Evolutionary conservation across 139 green algal species (phyloP), one percentile per base, ranked within the genome.

Genomic region (Chlorella sp.): DNA sequence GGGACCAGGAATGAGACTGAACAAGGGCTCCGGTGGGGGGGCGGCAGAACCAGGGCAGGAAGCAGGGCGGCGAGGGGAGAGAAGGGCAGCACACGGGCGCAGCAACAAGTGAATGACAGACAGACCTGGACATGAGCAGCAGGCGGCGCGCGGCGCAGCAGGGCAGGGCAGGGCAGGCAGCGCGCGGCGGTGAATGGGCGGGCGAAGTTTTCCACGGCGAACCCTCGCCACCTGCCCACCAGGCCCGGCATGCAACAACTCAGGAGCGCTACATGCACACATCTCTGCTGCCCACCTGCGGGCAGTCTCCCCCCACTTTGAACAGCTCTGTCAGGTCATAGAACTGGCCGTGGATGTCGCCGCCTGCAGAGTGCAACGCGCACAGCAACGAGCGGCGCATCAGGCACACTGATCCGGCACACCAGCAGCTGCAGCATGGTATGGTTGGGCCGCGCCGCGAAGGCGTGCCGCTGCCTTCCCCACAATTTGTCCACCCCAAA

Each of bases 291-390:
- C 79, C 3, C 81, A 92, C 89, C 89, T 91, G 69, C 32, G 98
- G 98, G 86, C 97, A 99, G 87, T 99, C 98, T 5, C 98, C 98
- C 19, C 98, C 98, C 18, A 99, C 97, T 88, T 98, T 97, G 90
- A 99, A 99, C 28, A 99, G 96, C 96, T 99, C 98, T 91, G 97
- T 97, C 15, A 99, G 92, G 93, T 99, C 98, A 82, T 98, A 99
- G 89, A 99, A 99, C 92, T 99, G 97, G 22, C 97, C 97, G 88
- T 99, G 98, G 57, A 99, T 99, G 91, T 99, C 98, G 5, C 98
- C 98, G 89, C 98, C 96, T 98, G 90, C 83, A 60, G 7, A 53
- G 36, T 0, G 86, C 39, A 80, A 66, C 39, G 75, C 32, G 80
- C 24, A 22, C 16, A 71, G 48, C n/a, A 57, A 57, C 48, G 9